Evolutionary conservation across 2,329 filamentous ascomycete genomes (phyloP), one percentile per base, ranked within the genome.

Genomic region (Karstenula rhodostoma): DNA sequence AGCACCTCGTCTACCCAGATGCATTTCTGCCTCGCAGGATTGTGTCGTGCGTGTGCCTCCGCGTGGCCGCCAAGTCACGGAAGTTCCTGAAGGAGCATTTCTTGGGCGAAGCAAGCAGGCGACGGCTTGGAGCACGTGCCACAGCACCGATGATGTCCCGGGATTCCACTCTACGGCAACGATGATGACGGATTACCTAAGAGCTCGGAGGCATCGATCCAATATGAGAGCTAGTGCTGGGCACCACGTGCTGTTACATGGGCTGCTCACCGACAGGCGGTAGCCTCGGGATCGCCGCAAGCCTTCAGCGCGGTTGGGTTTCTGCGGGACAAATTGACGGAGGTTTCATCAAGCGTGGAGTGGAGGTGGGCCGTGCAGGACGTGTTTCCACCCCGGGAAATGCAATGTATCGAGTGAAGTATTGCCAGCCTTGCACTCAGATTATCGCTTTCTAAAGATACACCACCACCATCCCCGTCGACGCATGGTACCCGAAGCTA

Each of bases 401-500:
- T 12, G n/a, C 19, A 43, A 40, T 19, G 29, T 32, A 40, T 40
- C 37, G 9, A 15, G 13, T 37, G 35, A 13, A 37, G 2, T 17
- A 37, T 17, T 19, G 37, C 15, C 15, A n/a, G 37, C 15, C 7
- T 40, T n/a, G 35, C 15, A 15, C 42, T 44, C 10, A 4, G 17
- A 33, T 49, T 15, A 27, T 48, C 12, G 33, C 3, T 10, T 49
- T 49, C 27, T 49, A 48, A 48, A 48, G 25, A 48, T 48, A 48
- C 13, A 48, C 46, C 13, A n/a, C 27, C 25, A n/a, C 6, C 13
- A 32, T n/a, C 46, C 29, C 2, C 2, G 29, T 13, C 12, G 15
- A 10, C 47, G 19, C 29, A 35, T 33, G 47, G n/a, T n/a, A 29
- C 22, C 12, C 29, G 15, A 22, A 50, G 29, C 27, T 22, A 22